These are phyloP conservation scores for Polyporus arcularius DNA, from an alignment of 768 basidiomycete species.

Conservation along the genomic window DNA sequence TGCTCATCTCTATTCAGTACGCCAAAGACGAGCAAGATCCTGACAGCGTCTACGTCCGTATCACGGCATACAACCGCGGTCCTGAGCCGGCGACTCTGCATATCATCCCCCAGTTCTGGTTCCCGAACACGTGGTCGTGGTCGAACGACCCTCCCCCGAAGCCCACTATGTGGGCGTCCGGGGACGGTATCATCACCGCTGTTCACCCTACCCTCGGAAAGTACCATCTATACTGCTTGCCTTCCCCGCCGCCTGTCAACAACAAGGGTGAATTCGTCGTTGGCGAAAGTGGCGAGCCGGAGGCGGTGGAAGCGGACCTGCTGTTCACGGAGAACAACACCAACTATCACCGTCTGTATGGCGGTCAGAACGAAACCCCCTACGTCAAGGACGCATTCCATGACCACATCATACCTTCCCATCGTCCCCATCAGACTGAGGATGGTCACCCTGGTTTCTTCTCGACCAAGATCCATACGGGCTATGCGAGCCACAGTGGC, in stretches of 20 bases:
- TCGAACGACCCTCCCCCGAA: constrained; percentile 62
- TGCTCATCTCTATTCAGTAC: constrained; percentile 55
- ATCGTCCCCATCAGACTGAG: constrained; percentile 63
- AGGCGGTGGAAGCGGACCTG: constrained; percentile 77
- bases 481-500: constrained; percentile 14
- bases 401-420: constrained; percentile 89
- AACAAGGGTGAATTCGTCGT: constrained; percentile 56
- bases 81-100: constrained; percentile 94
- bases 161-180: constrained; percentile 59
- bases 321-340: constrained; percentile 98
- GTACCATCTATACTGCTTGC: constrained; percentile 84
- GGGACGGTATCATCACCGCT: constrained; percentile 63
- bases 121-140: constrained; percentile 99
- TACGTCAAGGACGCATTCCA: constrained; percentile 98
- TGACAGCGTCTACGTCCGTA: constrained; percentile 87
- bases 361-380: constrained; percentile 76
- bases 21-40: constrained; percentile 95
- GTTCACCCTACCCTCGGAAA: constrained; percentile 75
- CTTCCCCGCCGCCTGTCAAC: constrained; percentile 88
- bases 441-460: constrained; percentile 40
- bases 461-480: constrained; percentile 45
- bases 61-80: constrained; percentile 95
- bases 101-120: constrained; percentile 94
- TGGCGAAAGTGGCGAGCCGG: constrained; percentile 45
- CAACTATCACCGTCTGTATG: constrained; percentile 90